phyloP scores from a whole-genome alignment of 2,329 filamentous ascomycete genomes.

The Botryosphaeria dothidea region DNA sequence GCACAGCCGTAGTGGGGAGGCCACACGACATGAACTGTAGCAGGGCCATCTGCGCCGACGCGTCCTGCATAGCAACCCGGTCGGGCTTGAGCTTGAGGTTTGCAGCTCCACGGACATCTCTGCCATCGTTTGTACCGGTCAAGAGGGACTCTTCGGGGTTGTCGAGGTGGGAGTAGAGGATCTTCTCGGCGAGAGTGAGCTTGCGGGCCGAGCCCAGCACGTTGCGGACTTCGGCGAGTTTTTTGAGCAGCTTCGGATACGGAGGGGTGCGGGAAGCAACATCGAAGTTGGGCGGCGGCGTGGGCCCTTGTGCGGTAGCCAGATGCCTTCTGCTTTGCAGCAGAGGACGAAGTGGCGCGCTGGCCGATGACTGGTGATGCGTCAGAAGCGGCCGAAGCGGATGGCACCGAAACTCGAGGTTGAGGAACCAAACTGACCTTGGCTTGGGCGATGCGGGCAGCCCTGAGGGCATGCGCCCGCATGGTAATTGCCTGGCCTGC shows the following conservation, averaged over 20 bases:
- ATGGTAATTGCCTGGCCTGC: conserved; percentile 27
- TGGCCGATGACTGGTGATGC: conserved; percentile 27
- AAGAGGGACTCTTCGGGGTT: conserved; percentile 86
- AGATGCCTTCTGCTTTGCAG: conserved; percentile 30
- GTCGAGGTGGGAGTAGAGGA: conserved; percentile 93
- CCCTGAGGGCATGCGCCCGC: conserved; percentile 36
- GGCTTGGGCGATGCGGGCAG: conserved; percentile 32
- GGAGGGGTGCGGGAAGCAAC: conserved; percentile 66
- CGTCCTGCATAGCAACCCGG: conserved; percentile 98
- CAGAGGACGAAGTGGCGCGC: conserved; percentile 15
- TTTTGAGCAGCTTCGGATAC: conserved; percentile 78
- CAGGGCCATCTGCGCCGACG: conserved; percentile 96
- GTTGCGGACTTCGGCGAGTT: conserved; percentile 72
- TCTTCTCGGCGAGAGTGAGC: conserved; percentile 95
- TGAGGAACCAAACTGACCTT: conserved; percentile 29
- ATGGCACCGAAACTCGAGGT: not conserved
- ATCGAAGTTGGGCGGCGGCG: conserved; percentile 33
- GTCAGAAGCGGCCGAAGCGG: conserved; percentile 23
- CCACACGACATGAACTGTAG: conserved; percentile 99
- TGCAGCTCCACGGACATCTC: conserved; percentile 78
- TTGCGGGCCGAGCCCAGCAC: conserved; percentile 65
- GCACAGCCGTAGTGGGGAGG: conserved; percentile 84
- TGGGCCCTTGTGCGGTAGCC: conserved; percentile 33
- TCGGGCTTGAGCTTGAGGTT: conserved; percentile 98
- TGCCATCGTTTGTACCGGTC: conserved; percentile 78